These are phyloP conservation scores for Colletotrichum tofieldiae DNA, from an alignment of 2,329 filamentous ascomycete genomes.

Conservation along the genomic window DNA sequence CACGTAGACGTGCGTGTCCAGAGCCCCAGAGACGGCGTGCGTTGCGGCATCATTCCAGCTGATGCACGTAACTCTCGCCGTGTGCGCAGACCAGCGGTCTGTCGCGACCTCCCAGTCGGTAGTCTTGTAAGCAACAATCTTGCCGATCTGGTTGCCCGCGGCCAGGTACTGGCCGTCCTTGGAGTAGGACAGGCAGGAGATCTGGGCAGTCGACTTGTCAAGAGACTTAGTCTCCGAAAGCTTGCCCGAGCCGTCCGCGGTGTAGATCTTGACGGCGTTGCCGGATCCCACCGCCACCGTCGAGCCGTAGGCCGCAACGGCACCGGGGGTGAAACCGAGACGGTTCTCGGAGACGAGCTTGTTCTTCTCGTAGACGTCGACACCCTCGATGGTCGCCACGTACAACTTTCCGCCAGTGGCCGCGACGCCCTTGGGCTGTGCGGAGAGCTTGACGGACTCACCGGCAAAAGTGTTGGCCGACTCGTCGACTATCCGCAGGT, in stretches of 20 bases:
- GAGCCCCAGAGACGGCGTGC: conserved; percentile 85
- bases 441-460: conserved; percentile 75
- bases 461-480: conserved; percentile 83
- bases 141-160: conserved; percentile 86
- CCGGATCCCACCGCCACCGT: conserved; percentile 83
- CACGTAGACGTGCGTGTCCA: conserved; percentile 94
- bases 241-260: conserved; percentile 69
- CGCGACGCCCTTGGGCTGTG: conserved; percentile 85
- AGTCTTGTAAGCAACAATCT: conserved; percentile 86
- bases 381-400: conserved; percentile 69
- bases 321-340: conserved; percentile 76
- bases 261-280: conserved; percentile 84
- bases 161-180: conserved; percentile 83
- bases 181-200: conserved; percentile 90
- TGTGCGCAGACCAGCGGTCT: conserved; percentile 78
- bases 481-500: conserved; percentile 83
- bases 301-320: conserved; percentile 78
- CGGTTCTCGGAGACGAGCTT: conserved; percentile 72
- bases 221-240: conserved; percentile 72
- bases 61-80: conserved; percentile 70
- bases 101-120: conserved; percentile 79
- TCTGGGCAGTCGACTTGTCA: conserved; percentile 77
- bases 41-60: conserved; percentile 85
- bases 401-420: conserved; percentile 67
- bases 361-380: conserved; percentile 72